These are phyloP conservation scores for Leccinum disarticulatum DNA, from an alignment of 768 basidiomycete species.

Conservation along the genomic window DNA sequence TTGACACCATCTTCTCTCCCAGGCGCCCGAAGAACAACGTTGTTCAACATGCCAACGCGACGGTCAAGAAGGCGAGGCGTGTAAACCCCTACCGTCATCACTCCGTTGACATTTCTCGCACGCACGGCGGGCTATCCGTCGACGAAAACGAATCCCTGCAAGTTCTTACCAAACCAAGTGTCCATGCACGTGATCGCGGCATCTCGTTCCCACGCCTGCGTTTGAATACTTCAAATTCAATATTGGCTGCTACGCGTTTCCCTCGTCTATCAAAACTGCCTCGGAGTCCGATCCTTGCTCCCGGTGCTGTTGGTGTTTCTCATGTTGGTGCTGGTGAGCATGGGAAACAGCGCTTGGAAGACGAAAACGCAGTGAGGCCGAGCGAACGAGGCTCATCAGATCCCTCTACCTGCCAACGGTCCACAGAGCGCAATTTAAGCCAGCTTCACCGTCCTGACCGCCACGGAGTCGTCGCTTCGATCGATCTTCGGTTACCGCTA, in stretches of 20 bases:
- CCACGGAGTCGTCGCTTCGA: conserved; percentile 11
- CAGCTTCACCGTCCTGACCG: background rate
- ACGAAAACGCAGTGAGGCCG: no score
- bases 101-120: background rate
- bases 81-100: conserved; percentile 2
- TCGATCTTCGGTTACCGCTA: conserved; percentile 18
- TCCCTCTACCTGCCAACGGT: background rate
- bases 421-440: background rate
- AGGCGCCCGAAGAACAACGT: background rate
- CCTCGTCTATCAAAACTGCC: conserved; percentile 13
- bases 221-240: background rate
- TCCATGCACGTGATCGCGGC: conserved; percentile 3
- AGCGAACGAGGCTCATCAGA: background rate
- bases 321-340: background rate
- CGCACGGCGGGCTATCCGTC: background rate
- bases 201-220: conserved; percentile 17
- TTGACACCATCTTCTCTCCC: background rate
- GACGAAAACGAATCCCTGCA: conserved; percentile 22
- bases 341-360: background rate
- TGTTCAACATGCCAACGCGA: background rate
- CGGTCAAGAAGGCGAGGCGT: conserved; percentile 8
- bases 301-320: background rate
- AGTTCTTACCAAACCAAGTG: background rate
- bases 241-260: background rate
- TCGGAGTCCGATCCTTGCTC: background rate